Conservation (phyloP, 176 grass and related monocot genomes). For the Avena sativa region DNA sequence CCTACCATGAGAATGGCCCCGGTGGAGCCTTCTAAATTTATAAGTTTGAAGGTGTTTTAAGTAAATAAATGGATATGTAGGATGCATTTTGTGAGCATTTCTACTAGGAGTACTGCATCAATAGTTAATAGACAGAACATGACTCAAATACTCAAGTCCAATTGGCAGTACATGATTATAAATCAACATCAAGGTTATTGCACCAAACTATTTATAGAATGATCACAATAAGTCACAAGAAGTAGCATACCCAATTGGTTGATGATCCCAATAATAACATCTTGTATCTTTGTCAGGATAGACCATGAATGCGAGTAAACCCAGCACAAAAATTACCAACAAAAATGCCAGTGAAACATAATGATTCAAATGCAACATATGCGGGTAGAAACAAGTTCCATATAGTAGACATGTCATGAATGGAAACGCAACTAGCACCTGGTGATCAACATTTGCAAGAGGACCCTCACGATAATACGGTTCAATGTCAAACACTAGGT, state of each 20-base stretch:
- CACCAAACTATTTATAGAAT: neutral
- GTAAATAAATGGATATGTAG: too few species aligned
- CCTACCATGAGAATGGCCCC: too few species aligned
- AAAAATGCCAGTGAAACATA: neutral
- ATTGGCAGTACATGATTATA: neutral
- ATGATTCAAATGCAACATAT: neutral
- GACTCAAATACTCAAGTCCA: neutral
- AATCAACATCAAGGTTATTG: neutral
- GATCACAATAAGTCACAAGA: neutral
- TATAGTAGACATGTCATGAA: neutral
- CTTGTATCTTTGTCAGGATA: conserved; percentile 81
- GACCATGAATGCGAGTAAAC: conserved; percentile 17
- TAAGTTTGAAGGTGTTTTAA: too few species aligned
- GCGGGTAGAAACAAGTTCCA: neutral
- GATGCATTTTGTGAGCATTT: too few species aligned
- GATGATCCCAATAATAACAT: conserved; percentile 88
- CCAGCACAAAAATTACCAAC: neutral
- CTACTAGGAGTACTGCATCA: too few species aligned
- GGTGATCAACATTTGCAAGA: too few species aligned
- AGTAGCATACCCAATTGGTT: conserved; percentile 85
- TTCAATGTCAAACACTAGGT: too few species aligned
- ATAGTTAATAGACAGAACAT: neutral
- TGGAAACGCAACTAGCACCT: neutral
- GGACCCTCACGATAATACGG: too few species aligned
- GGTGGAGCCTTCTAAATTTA: too few species aligned